Evolutionary conservation across 1,284 basidiomycete genomes (phyloP).

Genomic region (Ceratobasidium sp.): DNA sequence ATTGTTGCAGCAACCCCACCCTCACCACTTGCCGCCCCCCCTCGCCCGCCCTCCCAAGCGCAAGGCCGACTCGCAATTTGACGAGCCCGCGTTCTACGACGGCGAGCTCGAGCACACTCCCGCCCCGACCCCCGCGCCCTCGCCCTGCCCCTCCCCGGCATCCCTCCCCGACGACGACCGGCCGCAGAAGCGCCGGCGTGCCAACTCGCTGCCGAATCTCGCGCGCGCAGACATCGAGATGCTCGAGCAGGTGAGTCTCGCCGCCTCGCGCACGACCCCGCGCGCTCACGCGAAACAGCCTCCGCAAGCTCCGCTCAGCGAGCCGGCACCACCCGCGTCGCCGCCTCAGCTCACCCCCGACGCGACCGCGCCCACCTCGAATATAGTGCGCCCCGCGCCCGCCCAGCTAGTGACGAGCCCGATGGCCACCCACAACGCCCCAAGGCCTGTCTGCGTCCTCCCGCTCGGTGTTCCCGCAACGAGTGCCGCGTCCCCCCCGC

Average conservation of each 20-base stretch:
- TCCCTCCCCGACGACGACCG: slow-evolving; percentile 18
- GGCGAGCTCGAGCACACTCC: slow-evolving; percentile 14
- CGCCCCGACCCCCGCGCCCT: slow-evolving; percentile 12
- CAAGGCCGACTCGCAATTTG: slow-evolving; percentile 21
- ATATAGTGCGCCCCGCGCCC: slow-evolving; percentile 24
- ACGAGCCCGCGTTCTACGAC: slow-evolving; percentile 27
- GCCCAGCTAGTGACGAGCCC: background rate
- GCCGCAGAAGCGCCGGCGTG: slow-evolving; percentile 37
- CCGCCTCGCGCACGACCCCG: too few species aligned
- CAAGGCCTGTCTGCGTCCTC: slow-evolving; percentile 20
- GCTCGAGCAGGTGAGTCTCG: slow-evolving; percentile 36
- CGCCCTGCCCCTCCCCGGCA: background rate
- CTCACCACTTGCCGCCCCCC: background rate
- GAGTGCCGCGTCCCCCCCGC: background rate
- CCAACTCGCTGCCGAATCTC: slow-evolving; percentile 30
- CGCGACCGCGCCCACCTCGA: slow-evolving; percentile 22
- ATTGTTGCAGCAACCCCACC: slow-evolving; percentile 13
- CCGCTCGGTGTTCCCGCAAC: background rate
- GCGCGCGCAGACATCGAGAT: slow-evolving; percentile 25
- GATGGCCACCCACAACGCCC: slow-evolving; percentile 28
- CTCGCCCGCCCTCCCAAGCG: slow-evolving; percentile 29
- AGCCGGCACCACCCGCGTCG: slow-evolving; percentile 7
- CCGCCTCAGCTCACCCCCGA: slow-evolving; percentile 34
- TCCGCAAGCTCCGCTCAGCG: slow-evolving; percentile 21
- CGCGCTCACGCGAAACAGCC: slow-evolving; percentile 19